Base-by-base conservation (phyloP, 768 basidiomycete species). In the Termitomyces sp. region DNA sequence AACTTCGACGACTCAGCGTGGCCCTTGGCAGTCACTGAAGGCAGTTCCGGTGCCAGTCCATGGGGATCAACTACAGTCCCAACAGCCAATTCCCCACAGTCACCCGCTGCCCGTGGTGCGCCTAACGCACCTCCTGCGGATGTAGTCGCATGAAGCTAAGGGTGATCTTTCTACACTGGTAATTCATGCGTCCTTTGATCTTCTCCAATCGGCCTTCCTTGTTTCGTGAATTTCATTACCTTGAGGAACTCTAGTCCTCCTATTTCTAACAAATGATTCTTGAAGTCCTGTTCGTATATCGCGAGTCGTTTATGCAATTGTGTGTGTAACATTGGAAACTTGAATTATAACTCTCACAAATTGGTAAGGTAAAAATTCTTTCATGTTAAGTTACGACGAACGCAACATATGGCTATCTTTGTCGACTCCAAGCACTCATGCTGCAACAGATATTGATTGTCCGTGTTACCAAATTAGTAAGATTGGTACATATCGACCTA, bases 11-110 rank as follows among this genome's bases (percentile, higher is more conserved):
- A 68, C 46, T 60, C 66, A 18, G 56, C 42, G 0, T 72, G 69
- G 70, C 43, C 60, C 3, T 48, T 57, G 30, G 67, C 62, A 3
- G 57, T 66, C 14, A 63, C 59, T 14, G 64, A 69, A 50, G 70
- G 66, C 1, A 43, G 56, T 6, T 65, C 62, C 33, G 67, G 69
- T 3, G 54, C 59, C 5, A 26, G 52, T 4, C 65, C 71, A 4
- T 70, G 68, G 69, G 68, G 68, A 6, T 42, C 24, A 28, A 63
- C 61, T n/a, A 58, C 43, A 8, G 45, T 56, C 7, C 50, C 58
- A 8, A 22, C 53, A 20, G 44, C 30, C 10, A 63, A 63, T 45
- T 63, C 61, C 1, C 61, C 58, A 1, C 62, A 63, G 38, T 60
- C 62, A 6, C 53, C 56, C 26, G 36, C 59, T 36, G n/a, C 46